Conservation (phyloP, 2,329 filamentous ascomycete species). For the Diaporthe amygdali region DNA sequence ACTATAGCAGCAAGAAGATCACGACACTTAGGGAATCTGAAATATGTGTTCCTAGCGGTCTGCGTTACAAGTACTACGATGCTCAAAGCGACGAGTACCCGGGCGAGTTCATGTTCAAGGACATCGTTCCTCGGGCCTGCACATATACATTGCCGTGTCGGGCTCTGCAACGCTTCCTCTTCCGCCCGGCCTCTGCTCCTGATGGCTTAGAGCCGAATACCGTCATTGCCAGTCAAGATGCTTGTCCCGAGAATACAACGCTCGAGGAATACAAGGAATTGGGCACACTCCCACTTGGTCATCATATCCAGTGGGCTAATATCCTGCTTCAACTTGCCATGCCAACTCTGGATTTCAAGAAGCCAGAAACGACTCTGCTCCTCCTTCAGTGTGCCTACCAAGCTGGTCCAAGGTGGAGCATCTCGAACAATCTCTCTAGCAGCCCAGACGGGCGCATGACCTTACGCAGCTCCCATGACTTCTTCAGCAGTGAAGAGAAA, state of each 20-base stretch:
- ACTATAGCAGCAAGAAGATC: conserved; percentile 33
- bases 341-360: conserved; percentile 55
- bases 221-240: conserved; percentile 53
- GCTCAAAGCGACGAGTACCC: not conserved
- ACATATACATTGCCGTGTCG: conserved; percentile 38
- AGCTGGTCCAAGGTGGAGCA: conserved; percentile 40
- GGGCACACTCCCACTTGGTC: conserved; percentile 51
- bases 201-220: conserved; percentile 47
- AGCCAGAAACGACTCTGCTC: conserved; percentile 50
- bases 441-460: rapidly evolving
- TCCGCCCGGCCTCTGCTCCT: conserved; percentile 32
- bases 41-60: conserved; percentile 52
- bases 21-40: conserved; percentile 34
- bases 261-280: conserved; percentile 61
- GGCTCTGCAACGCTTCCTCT: conserved; percentile 45
- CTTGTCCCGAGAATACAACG: conserved; percentile 53
- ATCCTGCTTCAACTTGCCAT: conserved; percentile 55
- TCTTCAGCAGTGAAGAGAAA: conserved; percentile 33
- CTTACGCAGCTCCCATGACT: not conserved
- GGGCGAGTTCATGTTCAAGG: not conserved
- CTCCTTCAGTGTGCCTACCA: conserved; percentile 56
- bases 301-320: conserved; percentile 59
- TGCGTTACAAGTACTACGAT: conserved; percentile 47
- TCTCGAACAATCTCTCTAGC: no score
- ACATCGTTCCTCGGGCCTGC: conserved; percentile 38